These are phyloP conservation scores for Myotisia sp. DNA, from an alignment of 2,329 filamentous ascomycete species.

Conservation along the genomic window DNA sequence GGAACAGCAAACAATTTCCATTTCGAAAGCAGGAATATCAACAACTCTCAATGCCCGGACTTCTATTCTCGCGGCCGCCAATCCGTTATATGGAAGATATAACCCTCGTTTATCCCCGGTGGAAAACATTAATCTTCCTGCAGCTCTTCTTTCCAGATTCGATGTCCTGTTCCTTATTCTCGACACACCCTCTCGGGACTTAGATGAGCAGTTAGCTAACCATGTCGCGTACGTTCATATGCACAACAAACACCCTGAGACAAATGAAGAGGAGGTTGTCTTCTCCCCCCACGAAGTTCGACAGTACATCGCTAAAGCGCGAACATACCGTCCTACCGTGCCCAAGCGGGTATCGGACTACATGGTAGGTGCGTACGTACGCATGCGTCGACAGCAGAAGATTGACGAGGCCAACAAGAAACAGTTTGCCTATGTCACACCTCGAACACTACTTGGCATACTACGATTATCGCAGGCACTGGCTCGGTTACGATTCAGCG, in stretches of 20 bases:
- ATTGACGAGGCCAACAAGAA: conserved; percentile 81
- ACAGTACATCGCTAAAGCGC: conserved; percentile 86
- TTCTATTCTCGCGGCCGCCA: conserved; percentile 88
- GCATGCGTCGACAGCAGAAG: conserved; percentile 82
- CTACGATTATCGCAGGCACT: conserved; percentile 88
- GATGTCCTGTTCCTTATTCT: conserved; percentile 94
- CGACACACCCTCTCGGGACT: conserved; percentile 79
- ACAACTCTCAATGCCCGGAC: conserved; percentile 94
- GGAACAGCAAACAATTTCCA: conserved; percentile 76
- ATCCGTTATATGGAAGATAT: conserved; percentile 94
- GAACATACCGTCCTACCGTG: conserved; percentile 74
- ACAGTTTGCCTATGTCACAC: conserved; percentile 86
- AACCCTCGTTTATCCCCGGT: conserved; percentile 94
- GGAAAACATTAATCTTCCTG: conserved; percentile 98
- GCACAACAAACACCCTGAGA: conserved; percentile 82
- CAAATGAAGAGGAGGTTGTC: conserved; percentile 51
- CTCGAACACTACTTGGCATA: conserved; percentile 82
- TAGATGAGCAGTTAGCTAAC: conserved; percentile 82
- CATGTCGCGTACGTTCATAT: conserved; percentile 97
- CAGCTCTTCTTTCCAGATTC: conserved; percentile 89
- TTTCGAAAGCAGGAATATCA: conserved; percentile 85
- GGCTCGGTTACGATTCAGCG: conserved; percentile 77
- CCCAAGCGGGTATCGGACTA: conserved; percentile 82
- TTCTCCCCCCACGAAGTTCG: conserved; percentile 89
- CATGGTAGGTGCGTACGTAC: conserved; percentile 92